These are phyloP conservation scores for Cytospora mali DNA, from an alignment of 2,329 filamentous ascomycete genomes.

Conservation along the genomic window DNA sequence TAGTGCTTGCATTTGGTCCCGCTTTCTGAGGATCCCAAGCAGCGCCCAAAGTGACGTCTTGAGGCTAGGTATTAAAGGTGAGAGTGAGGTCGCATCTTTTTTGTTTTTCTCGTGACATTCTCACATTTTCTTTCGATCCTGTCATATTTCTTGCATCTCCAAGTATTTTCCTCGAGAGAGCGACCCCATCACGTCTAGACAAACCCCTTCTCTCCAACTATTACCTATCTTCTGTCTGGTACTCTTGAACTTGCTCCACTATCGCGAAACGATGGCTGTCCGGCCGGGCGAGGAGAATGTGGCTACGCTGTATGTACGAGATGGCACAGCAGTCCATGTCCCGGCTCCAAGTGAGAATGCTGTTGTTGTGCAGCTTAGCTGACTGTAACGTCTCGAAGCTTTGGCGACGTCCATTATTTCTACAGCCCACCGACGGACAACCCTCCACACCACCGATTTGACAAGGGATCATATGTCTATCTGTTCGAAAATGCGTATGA, in stretches of 20 bases:
- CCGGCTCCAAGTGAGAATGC: neutral
- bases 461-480: conserved; percentile 79
- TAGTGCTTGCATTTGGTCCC: conserved; percentile 22
- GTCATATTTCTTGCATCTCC: neutral
- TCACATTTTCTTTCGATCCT: neutral
- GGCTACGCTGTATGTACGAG: conserved; percentile 47
- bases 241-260: neutral
- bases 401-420: conserved; percentile 78
- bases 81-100: neutral
- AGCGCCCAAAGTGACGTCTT: conserved; percentile 17
- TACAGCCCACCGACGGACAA: conserved; percentile 68
- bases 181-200: no score
- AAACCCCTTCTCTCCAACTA: neutral
- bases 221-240: neutral
- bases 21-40: neutral
- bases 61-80: conserved; percentile 14
- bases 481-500: conserved; percentile 73
- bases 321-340: no score
- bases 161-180: neutral
- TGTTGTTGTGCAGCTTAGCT: conserved; percentile 31
- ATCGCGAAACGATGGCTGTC: conserved; percentile 42
- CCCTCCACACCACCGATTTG: conserved; percentile 78
- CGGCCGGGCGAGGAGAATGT: conserved; percentile 51
- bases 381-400: conserved; percentile 51
- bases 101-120: neutral